Base-by-base conservation (phyloP, 2,329 filamentous ascomycete species). In the Coleophoma cylindrospora region DNA sequence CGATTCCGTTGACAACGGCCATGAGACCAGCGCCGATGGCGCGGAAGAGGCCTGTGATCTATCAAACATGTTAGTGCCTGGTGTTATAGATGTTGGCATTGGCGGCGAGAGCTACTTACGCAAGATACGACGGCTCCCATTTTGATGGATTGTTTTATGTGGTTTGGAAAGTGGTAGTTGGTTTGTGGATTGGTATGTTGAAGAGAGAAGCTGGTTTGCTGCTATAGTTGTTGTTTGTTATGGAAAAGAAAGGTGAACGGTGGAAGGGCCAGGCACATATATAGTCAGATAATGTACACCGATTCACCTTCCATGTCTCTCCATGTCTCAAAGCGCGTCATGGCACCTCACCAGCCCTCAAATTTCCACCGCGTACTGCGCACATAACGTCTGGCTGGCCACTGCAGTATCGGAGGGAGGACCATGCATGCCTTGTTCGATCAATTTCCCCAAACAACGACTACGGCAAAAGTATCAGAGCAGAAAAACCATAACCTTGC, bases 1-100 rank as follows among this genome's bases (percentile, higher is more conserved):
- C 77, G 54, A 81, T 78, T 46, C 71, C 75, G 57, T 78, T 77
- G 54, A 81, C 72, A 54, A 81, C 71, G 55, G 73, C 72, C 72
- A 78, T 66, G 38, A 66, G 56, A 40, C 60, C 60, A 22, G 57
- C 50, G 34, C 64, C 64, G 51, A 66, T 65, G 47, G 64, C 60
- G 36, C 57, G 62, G 58, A 62, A 65, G 40, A 66, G 43, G 48
- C 55, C 53, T 32, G 56, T 53, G 48, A 66, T 64, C 64, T 66
- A 40, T 56, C 9, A 27, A 27, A 27, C 27, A 19, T 27, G 27
- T 27, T 27, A 27, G 27, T 27, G 27, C 27, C 27, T 27, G 27
- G 27, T 27, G 27, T 27, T 10, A 27, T n/a, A 33, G 19, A 54
- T 11, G 15, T 15, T 34, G 34, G 27, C 14, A 34, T 34, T 37